These are phyloP conservation scores for Hypoxylon cercidicola DNA, from an alignment of 495 filamentous ascomycete species.

Conservation along the genomic window DNA sequence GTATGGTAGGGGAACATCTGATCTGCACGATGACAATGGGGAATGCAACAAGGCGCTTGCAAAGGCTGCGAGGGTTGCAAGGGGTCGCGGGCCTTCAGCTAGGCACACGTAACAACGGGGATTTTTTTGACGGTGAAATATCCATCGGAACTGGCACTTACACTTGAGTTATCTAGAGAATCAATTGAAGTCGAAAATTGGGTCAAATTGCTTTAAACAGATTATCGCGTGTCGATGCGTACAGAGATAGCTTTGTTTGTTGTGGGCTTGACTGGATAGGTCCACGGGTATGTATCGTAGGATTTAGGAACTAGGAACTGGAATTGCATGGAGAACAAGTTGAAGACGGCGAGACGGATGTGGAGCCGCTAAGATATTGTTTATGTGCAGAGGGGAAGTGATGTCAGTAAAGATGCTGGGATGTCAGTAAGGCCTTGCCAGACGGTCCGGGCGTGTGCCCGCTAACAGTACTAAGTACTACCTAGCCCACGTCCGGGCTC, in stretches of 20 bases:
- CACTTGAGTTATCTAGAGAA: background rate
- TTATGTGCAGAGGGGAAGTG: constrained; percentile 5
- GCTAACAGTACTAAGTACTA: constrained; percentile 12
- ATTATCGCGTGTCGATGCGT: constrained; percentile 1
- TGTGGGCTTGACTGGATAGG: constrained; percentile 5
- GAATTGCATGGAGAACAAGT: constrained; percentile 31
- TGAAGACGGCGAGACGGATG: constrained; percentile 29
- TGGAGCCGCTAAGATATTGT: constrained; percentile 25
- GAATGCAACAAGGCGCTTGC: constrained; percentile 37
- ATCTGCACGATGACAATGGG: constrained; percentile 37
- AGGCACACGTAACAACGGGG: constrained; percentile 23
- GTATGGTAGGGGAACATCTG: constrained; percentile 33
- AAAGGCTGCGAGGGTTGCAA: too few relatives aligned
- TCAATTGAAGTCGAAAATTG: too few relatives aligned
- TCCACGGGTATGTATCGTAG: constrained; percentile 25
- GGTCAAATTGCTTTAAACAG: constrained; percentile 6
- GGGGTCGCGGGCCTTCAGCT: too few relatives aligned
- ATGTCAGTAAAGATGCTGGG: too few relatives aligned
- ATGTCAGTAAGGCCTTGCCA: constrained; percentile 40
- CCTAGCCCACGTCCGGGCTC: constrained; percentile 17
- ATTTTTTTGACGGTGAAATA: background rate
- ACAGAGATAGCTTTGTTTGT: background rate
- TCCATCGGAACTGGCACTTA: constrained; percentile 7
- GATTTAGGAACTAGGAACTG: constrained; percentile 39
- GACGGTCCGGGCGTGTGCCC: constrained; percentile 29